Percentiles rank a stretch among this genome's conserved stretches.
These are phyloP conservation scores for Aureobasidium leucospermi DNA, from an alignment of 2,329 filamentous ascomycete species.

Conservation along the genomic window DNA sequence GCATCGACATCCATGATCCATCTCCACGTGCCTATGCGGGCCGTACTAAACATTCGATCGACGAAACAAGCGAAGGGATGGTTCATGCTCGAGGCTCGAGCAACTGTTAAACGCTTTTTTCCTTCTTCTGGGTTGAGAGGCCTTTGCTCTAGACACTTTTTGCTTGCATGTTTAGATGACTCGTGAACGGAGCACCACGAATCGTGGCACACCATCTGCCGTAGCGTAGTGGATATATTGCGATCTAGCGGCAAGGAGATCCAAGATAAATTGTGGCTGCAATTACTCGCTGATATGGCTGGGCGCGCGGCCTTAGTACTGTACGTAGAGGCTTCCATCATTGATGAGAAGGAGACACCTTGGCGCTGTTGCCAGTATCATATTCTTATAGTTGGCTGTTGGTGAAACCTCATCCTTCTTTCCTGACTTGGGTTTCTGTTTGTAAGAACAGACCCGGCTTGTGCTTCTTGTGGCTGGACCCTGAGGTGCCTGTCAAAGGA, in stretches of 20 bases:
- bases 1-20: not conserved
- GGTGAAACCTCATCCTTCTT: not conserved
- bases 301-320: not conserved
- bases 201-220: not conserved
- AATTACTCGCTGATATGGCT: not conserved
- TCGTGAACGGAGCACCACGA: not conserved
- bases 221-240: not conserved
- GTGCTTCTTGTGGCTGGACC: not conserved
- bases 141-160: not conserved
- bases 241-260: conserved; percentile 1
- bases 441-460: not conserved
- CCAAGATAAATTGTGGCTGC: not conserved
- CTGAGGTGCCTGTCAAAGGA: not conserved
- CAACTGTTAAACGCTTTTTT: not conserved
- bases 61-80: conserved; percentile 1
- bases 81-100: not conserved
- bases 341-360: not conserved
- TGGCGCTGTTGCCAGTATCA: not conserved
- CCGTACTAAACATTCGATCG: not conserved
- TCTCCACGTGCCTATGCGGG: not conserved
- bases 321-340: not conserved
- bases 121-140: not conserved
- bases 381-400: not conserved
- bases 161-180: not conserved
- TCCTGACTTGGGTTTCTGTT: not conserved